Evolutionary conservation across 1,284 basidiomycete genomes (phyloP), one percentile per base, ranked within the genome.

Genomic region (Thelephora terrestris): DNA sequence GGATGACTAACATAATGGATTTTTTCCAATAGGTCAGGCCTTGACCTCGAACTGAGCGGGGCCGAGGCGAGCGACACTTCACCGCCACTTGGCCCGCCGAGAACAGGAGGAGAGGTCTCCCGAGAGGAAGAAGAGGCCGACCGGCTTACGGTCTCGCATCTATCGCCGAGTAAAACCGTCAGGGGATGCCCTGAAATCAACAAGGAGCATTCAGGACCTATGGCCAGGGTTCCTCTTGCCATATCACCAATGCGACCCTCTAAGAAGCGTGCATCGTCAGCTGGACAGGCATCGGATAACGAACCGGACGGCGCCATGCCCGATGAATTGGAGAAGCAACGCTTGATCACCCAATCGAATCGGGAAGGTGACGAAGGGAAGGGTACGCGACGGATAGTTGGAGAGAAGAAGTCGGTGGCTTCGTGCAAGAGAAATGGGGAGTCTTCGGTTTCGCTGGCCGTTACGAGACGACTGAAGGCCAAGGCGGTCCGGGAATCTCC

Each of bases 351-450:
- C 48, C 43, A 53, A 42, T 52, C 36, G 23, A 25, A 39, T 16
- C 29, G 50, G 50, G 53, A 35, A 43, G 45, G 36, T 43, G 48
- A 18, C 32, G 45, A 6, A 23, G 48, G 18, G 42, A 45, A 35
- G 14, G 21, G 17, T 4, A 14, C 14, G 6, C 18, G n/a, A 36
- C 45, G 7, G 9, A 12, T 10, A 32, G 29, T 32, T 6, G 29
- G 7, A 32, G 29, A 32, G 23, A 47, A 49, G 17, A 42, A 47
- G 39, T 23, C 51, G 37, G 42, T 57, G 21, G 56, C 50, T 7
- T 58, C 59, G 24, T 51, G 56, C 24, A 46, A 50, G 23, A 59
- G 55, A 53, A 60, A 60, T 44, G 47, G 47, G 24, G 44, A 46
- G 35, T 5, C n/a, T 23, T 42, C 47, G 29, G 20, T 25, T 21